Evolutionary conservation across 768 basidiomycete genomes (phyloP), one percentile per base, ranked within the genome.

Genomic region (Roridomyces roridus): DNA sequence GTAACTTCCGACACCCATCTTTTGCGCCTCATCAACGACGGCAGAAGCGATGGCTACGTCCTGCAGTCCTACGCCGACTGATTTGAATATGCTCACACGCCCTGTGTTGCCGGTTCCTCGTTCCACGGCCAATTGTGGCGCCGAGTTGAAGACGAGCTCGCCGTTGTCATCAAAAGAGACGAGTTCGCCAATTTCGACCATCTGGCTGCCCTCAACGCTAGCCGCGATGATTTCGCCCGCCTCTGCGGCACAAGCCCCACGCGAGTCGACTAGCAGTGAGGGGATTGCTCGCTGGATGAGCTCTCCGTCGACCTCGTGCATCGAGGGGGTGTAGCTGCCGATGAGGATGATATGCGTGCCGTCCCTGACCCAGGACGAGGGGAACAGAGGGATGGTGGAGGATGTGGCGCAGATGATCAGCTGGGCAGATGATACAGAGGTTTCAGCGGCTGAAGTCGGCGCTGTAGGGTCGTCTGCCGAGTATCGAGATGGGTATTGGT

Each of bases 1-100:
- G 0, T 64, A 50, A 0, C 74, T 83, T 8, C 92, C 91, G 5
- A 83, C 60, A 1, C 76, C 78, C 65, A 80, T 71, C 49, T 74
- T 66, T 62, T 85, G 74, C 2, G 93, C 92, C 47, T 77, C 78
- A 5, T 80, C 72, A 2, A 93, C 80, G 1, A 94, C 84, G 3
- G 88, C 82, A 51, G 73, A 78, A 10, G 92, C 86, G 55, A 96
- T 91, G 0, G 87, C 90, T 5, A 92, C 90, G 62, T 96, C 94
- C 65, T 96, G 94, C n/a, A 92, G 72, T 1, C 90, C 92, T 6
- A 94, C 72, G 2, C 94, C 94, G 6, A 96, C 94, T 0, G 89
- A 91, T 73, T 95, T 96, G 81, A 93, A 95, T 25, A 96, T 79
- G 1, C 88, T 91, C 11, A 94, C 77, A 1, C 80, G 78, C 1